phyloP scores from a whole-genome alignment of 2,329 filamentous ascomycete species.

The Coniosporium tulheliwenetii region DNA sequence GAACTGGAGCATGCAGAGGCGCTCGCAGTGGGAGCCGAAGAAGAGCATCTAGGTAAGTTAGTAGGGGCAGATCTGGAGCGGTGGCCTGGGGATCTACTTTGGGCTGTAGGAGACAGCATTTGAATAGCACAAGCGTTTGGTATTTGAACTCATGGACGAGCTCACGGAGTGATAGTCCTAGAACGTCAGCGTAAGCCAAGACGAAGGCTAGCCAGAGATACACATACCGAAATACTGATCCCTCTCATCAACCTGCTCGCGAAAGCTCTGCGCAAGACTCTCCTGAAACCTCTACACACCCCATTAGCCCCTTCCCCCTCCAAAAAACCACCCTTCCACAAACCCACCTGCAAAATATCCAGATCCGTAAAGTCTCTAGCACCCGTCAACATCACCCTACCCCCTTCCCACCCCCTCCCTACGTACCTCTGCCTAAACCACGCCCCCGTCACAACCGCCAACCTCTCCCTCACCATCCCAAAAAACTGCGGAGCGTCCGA shows the following conservation, averaged over 20 bases:
- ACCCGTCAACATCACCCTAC: not conserved
- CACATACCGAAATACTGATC: conserved; percentile 74
- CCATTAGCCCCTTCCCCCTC: not conserved
- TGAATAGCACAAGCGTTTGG: conserved; percentile 86
- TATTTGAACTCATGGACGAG: conserved; percentile 88
- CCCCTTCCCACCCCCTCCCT: not conserved
- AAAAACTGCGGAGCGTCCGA: conserved; percentile 82
- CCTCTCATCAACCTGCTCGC: conserved; percentile 53
- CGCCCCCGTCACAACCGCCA: conserved; percentile 80
- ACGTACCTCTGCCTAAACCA: conserved; percentile 81
- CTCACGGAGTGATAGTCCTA: conserved; percentile 63
- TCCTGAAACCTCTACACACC: conserved; percentile 63
- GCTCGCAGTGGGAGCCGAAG: conserved; percentile 91
- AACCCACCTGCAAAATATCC: conserved; percentile 57
- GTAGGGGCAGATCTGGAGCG: conserved; percentile 1
- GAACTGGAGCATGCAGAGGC: conserved; percentile 96
- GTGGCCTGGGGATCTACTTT: conserved; percentile 45
- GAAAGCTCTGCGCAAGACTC: conserved; percentile 48
- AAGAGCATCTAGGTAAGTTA: conserved; percentile 66
- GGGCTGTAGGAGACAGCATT: conserved; percentile 82
- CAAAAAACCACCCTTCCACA: conserved; percentile 1
- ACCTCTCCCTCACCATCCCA: conserved; percentile 74
- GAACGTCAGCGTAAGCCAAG: not conserved
- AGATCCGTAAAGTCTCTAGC: conserved; percentile 69
- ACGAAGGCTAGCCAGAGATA: conserved; percentile 5